phyloP scores from a whole-genome alignment of 1,139 yeast species.

The Sugiyamaella neomexicana region DNA sequence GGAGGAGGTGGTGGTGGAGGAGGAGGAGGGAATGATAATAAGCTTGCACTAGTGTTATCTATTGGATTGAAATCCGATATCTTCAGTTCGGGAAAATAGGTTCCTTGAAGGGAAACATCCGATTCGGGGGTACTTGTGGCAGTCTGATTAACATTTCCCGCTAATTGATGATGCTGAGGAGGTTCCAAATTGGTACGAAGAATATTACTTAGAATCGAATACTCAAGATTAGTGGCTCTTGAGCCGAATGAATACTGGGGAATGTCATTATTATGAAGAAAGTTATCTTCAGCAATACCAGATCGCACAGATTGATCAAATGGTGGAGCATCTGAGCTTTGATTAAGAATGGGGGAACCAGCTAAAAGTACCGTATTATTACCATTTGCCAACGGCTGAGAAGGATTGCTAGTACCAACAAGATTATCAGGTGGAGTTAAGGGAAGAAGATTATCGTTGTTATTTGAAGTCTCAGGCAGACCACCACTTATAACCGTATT shows the following conservation, averaged over 20 bases:
- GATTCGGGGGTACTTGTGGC: slow-evolving; percentile 20
- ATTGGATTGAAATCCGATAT: slow-evolving; percentile 17
- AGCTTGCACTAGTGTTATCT: background rate
- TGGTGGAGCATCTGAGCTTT: background rate
- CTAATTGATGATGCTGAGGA: slow-evolving; percentile 9
- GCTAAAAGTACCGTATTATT: background rate
- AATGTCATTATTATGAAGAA: slow-evolving; percentile 14
- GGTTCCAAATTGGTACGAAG: slow-evolving; percentile 41
- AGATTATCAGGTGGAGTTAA: slow-evolving; percentile 25
- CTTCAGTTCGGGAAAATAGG: slow-evolving; percentile 20
- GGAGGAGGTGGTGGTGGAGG: background rate
- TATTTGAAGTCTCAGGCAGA: background rate
- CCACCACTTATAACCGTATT: background rate
- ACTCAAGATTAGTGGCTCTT: slow-evolving; percentile 79
- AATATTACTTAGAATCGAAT: slow-evolving; percentile 72
- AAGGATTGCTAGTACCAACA: background rate
- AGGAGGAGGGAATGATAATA: background rate
- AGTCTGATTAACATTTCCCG: slow-evolving; percentile 13
- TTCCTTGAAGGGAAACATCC: slow-evolving; percentile 16
- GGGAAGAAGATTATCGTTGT: slow-evolving; percentile 6
- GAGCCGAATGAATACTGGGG: slow-evolving; percentile 53
- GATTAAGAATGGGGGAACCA: background rate
- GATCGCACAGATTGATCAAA: background rate
- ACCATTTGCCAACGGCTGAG: background rate
- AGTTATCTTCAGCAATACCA: slow-evolving; percentile 4